Base-by-base conservation (phyloP, 1,284 basidiomycete species). In the Meira miltonrushii region DNA sequence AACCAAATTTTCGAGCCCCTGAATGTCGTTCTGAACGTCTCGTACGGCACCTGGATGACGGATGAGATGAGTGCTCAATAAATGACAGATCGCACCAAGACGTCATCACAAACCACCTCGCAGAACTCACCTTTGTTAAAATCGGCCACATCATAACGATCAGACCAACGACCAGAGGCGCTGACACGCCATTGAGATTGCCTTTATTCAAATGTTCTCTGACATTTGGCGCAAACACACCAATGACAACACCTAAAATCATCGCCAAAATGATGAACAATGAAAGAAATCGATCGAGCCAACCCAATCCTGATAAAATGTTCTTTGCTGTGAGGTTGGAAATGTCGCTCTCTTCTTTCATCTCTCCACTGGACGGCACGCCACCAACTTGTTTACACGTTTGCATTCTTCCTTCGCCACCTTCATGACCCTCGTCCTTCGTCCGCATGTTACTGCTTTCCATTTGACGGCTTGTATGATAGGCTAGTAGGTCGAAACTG, bases 131-230 rank as follows among this genome's bases (percentile, higher is more conserved):
- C 79, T 88, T 88, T 44, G 87, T 85, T 13, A 77, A 59, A 44
- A 88, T 85, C 1, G 90, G 90, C 87, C 88, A 92, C 87, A 92
- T 93, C 90, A 93, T 92, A 55, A 90, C 81, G 23, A 92, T 59
- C 88, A 84, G 1, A 6, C 72, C 72, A 15, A 76, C 64, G 9
- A 66, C 67, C n/a, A 76, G 55, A 1, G 74, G 75, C 0, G 76
- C 66, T 0, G 74, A 71, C 0, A 79, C 79, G 23, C 78, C 77
- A 9, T 77, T 68, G 38, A 79, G 74, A 41, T 74, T 59, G 52
- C 75, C 73, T n/a, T 58, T 57, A 25, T 71, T 57, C 11, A 79
- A 68, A 1, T 71, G 71, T 15, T 61, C 39, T 15, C 65, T 39
- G 1, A 64, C 68, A 39, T 69, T 61, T 15, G 63, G 61, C 2